A percentile compares a stretch with the other conserved stretches of the same genome.
Conservation (phyloP, 176 grass and related monocot species). For the Cenchrus fungigraminus region DNA sequence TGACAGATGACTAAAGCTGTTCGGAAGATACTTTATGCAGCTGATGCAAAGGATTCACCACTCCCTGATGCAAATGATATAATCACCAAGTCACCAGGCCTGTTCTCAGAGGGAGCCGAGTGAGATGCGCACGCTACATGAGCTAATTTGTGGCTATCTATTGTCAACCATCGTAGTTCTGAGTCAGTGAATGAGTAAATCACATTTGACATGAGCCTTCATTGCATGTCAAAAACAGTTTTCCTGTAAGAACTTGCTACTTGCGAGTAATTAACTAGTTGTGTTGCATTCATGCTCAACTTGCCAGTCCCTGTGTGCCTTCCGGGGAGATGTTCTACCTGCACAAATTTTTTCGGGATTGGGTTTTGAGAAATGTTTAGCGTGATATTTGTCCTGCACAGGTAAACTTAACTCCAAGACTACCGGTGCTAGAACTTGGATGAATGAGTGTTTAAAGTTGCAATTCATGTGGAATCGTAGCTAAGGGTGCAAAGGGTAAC, state of each 20-base stretch:
- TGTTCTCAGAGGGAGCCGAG: conserved; percentile 50
- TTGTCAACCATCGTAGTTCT: not conserved
- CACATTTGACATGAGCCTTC: conserved; percentile 15
- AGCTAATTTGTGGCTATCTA: conserved; percentile 27
- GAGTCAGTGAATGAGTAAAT: conserved; percentile 41
- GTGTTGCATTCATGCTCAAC: not conserved
- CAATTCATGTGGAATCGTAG: no score
- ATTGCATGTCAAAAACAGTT: not conserved
- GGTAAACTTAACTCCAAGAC: not conserved
- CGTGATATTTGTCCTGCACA: not conserved
- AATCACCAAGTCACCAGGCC: conserved; percentile 61
- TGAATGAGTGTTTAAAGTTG: no score
- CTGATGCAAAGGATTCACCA: conserved; percentile 67
- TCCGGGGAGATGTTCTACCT: not conserved
- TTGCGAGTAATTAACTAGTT: conserved; percentile 30
- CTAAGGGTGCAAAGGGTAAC: no score
- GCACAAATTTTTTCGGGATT: not conserved
- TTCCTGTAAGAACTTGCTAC: conserved; percentile 16
- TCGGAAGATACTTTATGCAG: conserved; percentile 76
- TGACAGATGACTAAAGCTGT: conserved; percentile 81
- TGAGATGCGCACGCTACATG: not conserved
- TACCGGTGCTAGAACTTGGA: no score
- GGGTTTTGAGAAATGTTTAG: not conserved
- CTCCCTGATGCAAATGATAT: conserved; percentile 76
- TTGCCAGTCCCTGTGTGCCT: not conserved